phyloP scores from a whole-genome alignment of 805 yeast species.

The Pachysolen tannophilus region DNA sequence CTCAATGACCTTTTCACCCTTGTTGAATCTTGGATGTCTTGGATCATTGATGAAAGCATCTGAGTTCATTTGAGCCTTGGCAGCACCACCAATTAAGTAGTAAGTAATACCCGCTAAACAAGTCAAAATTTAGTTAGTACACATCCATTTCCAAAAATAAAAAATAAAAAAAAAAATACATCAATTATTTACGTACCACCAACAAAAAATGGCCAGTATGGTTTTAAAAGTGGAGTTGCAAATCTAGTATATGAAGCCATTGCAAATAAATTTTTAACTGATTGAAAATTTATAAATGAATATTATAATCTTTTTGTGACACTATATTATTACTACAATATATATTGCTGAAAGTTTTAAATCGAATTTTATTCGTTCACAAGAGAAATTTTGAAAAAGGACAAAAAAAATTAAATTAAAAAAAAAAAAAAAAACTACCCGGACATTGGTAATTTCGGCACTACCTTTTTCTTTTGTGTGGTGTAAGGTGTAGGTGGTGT shows the following conservation, averaged over 20 bases:
- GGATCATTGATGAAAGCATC: constrained; percentile 88
- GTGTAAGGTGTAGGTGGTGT: too few relatives aligned
- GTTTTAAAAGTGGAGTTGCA: constrained; percentile 36
- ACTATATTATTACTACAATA: too few relatives aligned
- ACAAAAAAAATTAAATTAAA: too few relatives aligned
- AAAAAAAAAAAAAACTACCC: too few relatives aligned
- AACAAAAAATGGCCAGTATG: constrained; percentile 40
- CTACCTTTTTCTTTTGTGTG: too few relatives aligned
- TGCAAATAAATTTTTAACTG: not conserved
- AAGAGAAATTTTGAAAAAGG: too few relatives aligned
- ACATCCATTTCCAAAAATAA: not conserved
- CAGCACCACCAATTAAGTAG: constrained; percentile 63
- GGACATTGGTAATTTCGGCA: too few relatives aligned
- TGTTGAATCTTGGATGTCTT: constrained; percentile 84
- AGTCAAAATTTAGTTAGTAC: not conserved
- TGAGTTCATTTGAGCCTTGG: constrained; percentile 61
- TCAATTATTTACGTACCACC: constrained; percentile 34
- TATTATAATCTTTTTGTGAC: too few relatives aligned
- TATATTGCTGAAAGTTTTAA: too few relatives aligned
- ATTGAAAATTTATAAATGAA: too few relatives aligned
- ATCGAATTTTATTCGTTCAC: too few relatives aligned
- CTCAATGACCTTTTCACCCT: constrained; percentile 38
- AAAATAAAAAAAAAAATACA: not conserved
- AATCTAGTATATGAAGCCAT: constrained; percentile 21
- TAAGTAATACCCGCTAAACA: constrained; percentile 37